phyloP scores from a whole-genome alignment of 1,284 basidiomycete genomes.

The Sanghuangporus weigelae region DNA sequence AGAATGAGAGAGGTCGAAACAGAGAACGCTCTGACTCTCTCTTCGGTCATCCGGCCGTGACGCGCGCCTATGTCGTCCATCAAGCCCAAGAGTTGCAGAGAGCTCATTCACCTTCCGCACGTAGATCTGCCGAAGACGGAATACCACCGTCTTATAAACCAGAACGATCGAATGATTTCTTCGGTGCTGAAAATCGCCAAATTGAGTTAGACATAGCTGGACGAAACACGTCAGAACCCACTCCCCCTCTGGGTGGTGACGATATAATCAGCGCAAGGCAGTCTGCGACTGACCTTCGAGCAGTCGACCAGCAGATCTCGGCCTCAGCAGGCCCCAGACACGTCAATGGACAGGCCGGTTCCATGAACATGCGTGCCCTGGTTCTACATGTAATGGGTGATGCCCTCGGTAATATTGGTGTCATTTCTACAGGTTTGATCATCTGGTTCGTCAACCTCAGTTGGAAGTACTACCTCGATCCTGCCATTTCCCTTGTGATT shows the following conservation, averaged over 20 bases:
- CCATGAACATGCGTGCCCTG: conserved; percentile 98
- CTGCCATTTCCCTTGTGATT: conserved; percentile 90
- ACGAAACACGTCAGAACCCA: neutral
- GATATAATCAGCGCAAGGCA: conserved; percentile 20
- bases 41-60: conserved; percentile 86
- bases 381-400: conserved; percentile 95
- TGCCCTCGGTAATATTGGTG: conserved; percentile 96
- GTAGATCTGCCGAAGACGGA: neutral
- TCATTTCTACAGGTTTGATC: conserved; percentile 90
- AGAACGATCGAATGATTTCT: neutral
- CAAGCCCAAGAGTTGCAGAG: conserved; percentile 78
- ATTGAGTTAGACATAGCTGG: neutral
- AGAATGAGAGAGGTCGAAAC: conserved; percentile 23
- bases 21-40: conserved; percentile 49
- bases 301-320: neutral
- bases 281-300: conserved; percentile 14
- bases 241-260: conserved; percentile 5
- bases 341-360: conserved; percentile 54
- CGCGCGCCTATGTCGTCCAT: conserved; percentile 83
- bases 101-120: conserved; percentile 44
- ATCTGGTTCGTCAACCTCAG: conserved; percentile 82
- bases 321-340: neutral
- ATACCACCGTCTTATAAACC: neutral
- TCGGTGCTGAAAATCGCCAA: neutral
- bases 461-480: conserved; percentile 91